Percentiles rank a stretch among this genome's conserved stretches.
Evolutionary conservation across 148 eudicot genomes (phyloP).

Genomic region (Rhododendron molle): DNA sequence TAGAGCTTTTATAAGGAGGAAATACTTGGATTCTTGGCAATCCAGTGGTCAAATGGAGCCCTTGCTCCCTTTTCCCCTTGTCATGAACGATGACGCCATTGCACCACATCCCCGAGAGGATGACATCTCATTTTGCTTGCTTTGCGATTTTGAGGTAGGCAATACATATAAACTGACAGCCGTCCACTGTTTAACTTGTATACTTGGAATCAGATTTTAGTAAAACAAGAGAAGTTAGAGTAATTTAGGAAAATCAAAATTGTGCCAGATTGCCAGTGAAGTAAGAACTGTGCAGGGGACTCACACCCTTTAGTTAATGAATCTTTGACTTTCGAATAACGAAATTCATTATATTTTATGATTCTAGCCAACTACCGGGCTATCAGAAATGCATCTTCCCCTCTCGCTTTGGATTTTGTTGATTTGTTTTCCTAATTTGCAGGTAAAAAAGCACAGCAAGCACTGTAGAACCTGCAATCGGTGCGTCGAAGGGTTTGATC

Average conservation of each 20-base stretch:
- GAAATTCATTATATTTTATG: neutral
- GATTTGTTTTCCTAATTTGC: neutral
- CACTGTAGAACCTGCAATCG: constrained; percentile 91
- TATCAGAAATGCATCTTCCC: neutral
- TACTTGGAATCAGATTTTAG: neutral
- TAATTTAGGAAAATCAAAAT: neutral
- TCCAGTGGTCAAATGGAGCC: constrained; percentile 55
- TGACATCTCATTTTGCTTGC: constrained; percentile 73
- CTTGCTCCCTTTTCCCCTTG: constrained; percentile 69
- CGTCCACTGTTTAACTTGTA: neutral
- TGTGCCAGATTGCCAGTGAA: neutral
- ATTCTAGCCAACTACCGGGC: neutral
- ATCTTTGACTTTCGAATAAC: neutral
- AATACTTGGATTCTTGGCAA: constrained; percentile 63
- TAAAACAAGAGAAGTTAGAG: neutral
- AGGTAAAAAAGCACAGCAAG: constrained; percentile 82
- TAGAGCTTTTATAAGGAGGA: constrained; percentile 66
- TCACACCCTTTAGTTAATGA: neutral
- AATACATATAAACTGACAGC: neutral
- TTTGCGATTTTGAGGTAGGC: constrained; percentile 67
- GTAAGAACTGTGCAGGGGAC: neutral
- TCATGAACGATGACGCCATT: constrained; percentile 55
- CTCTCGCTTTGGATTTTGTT: neutral
- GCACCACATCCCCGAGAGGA: constrained; percentile 48
- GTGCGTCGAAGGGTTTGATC: constrained; percentile 96